phyloP scores from a whole-genome alignment of 345 rosid species.

The Turnera subulata region DNA sequence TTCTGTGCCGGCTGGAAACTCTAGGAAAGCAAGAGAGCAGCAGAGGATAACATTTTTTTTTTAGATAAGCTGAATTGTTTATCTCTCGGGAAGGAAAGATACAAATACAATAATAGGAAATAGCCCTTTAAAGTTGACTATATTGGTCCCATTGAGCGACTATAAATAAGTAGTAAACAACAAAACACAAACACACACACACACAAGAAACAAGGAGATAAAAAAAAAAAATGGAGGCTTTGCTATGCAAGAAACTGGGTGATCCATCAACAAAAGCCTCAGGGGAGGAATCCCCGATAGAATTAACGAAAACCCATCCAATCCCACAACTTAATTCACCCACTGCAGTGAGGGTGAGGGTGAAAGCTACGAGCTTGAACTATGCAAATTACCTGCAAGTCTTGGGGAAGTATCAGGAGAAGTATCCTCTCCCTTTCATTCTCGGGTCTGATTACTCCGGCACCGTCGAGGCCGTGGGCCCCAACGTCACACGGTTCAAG shows the following conservation, averaged over 20 bases:
- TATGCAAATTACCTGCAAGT: conserved; percentile 91
- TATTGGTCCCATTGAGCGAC: no score
- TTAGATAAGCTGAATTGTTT: no score
- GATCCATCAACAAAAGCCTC: conserved; percentile 38
- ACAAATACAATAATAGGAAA: no score
- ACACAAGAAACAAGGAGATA: background rate
- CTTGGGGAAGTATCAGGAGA: conserved; percentile 84
- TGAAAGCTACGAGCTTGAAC: conserved; percentile 93
- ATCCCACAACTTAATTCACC: conserved; percentile 57
- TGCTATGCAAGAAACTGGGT: conserved; percentile 67
- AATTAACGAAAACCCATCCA: conserved; percentile 37
- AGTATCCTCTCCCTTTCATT: conserved; percentile 72
- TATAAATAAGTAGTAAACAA: no score
- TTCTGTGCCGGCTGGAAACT: no score
- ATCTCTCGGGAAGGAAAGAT: no score
- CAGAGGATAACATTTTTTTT: no score
- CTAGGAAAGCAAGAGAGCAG: no score
- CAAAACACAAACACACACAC: background rate
- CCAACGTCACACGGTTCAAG: conserved; percentile 54
- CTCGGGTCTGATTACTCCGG: conserved; percentile 97
- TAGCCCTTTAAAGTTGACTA: no score
- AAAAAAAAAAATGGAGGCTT: conserved; percentile 57
- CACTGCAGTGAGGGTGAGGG: conserved; percentile 65
- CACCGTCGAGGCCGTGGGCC: conserved; percentile 55
- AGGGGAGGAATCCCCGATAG: conserved; percentile 41